Evolutionary conservation across 208 protist species (phyloP).

Genomic region (Novymonas esmeraldas): DNA sequence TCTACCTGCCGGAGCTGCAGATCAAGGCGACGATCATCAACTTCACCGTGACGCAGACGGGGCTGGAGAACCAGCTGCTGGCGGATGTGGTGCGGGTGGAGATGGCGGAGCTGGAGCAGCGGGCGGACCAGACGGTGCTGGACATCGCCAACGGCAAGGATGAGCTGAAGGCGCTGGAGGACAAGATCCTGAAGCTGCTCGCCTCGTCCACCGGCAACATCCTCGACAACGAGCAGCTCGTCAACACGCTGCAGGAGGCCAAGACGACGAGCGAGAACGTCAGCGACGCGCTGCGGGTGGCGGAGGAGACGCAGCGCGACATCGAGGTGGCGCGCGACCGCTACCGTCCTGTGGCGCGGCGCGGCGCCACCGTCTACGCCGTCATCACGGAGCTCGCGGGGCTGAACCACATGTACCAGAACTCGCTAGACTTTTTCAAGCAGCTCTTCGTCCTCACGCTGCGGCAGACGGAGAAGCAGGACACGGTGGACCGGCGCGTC

Average conservation of each 20-base stretch:
- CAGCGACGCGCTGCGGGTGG: conserved; percentile 83
- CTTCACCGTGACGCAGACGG: conserved; percentile 94
- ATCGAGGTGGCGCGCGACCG: conserved; percentile 93
- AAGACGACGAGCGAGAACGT: conserved; percentile 94
- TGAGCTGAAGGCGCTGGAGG: conserved; percentile 94
- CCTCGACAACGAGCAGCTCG: conserved; percentile 96
- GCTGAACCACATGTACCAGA: conserved; percentile 96
- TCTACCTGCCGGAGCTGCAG: conserved; percentile 96
- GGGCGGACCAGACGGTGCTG: conserved; percentile 91
- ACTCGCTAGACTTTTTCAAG: conserved; percentile 94
- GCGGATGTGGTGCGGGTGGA: conserved; percentile 93
- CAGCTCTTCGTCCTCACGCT: conserved; percentile 91
- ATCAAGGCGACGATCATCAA: conserved; percentile 95
- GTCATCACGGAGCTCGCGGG: conserved; percentile 91
- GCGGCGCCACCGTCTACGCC: conserved; percentile 95
- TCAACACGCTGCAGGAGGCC: conserved; percentile 93
- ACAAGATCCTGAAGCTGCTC: conserved; percentile 94
- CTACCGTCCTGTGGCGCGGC: conserved; percentile 93
- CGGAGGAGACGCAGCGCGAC: conserved; percentile 94
- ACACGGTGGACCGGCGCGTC: conserved; percentile 79
- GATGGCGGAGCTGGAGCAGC: conserved; percentile 92
- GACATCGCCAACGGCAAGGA: conserved; percentile 95
- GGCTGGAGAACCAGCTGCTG: conserved; percentile 94
- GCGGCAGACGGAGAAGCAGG: conserved; percentile 81
- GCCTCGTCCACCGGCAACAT: conserved; percentile 94